A percentile compares a stretch with the other conserved stretches of the same genome.
Conservation (phyloP, 2,329 filamentous ascomycete species). For the Pestalotiopsis sp. region DNA sequence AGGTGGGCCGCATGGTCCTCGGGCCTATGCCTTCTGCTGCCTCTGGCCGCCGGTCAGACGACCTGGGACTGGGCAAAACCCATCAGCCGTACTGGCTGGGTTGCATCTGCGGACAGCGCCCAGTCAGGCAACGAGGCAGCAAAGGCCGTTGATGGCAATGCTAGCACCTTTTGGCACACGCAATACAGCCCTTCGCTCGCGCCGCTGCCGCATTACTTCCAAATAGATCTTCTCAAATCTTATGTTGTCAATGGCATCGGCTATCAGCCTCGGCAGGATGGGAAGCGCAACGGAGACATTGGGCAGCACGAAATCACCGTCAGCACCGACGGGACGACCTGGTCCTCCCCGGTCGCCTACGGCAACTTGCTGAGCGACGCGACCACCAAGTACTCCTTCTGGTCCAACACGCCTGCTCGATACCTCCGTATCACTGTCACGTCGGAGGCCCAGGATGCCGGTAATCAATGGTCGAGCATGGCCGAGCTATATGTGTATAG, state of each 20-base stretch:
- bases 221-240: conserved; percentile 30
- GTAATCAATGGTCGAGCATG: conserved; percentile 33
- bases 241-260: conserved; percentile 32
- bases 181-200: conserved; percentile 20
- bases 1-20: neutral
- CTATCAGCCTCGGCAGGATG: conserved; percentile 31
- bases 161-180: conserved; percentile 32
- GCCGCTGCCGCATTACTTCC: conserved; percentile 30
- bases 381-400: conserved; percentile 34
- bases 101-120: conserved; percentile 29
- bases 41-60: conserved; percentile 17
- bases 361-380: conserved; percentile 33
- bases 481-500: conserved; percentile 35
- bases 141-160: conserved; percentile 31
- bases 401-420: conserved; percentile 29
- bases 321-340: conserved; percentile 29
- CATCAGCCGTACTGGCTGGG: conserved; percentile 28
- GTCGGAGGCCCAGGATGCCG: conserved; percentile 28
- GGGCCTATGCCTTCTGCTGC: conserved; percentile 15
- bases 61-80: conserved; percentile 21
- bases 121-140: conserved; percentile 29
- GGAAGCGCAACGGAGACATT: conserved; percentile 29
- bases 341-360: conserved; percentile 27
- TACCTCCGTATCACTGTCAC: conserved; percentile 33
- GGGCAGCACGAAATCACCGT: conserved; percentile 30